Evolutionary conservation across 225 moss, liverwort and hornwort species (phyloP), one percentile per base, ranked within the genome.

Genomic region (Sphagnum tenellum): DNA sequence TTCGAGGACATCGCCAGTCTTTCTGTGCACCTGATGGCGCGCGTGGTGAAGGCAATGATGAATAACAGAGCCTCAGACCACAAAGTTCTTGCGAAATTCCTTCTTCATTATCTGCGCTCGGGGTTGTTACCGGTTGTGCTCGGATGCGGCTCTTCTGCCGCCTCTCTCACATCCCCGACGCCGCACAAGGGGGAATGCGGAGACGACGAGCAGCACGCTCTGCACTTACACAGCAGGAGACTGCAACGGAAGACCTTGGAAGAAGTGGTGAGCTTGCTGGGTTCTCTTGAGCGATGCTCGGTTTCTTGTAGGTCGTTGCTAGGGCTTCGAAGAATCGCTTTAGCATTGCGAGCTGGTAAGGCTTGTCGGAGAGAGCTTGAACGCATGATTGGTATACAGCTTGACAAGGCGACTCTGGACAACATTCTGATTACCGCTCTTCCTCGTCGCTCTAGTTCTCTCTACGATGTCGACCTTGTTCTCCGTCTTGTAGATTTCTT

Each of bases 401-500:
- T 94, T 54, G 93, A 94, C 50, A 90, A 88, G 70, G 93, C 93
- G 3, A 94, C 90, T 3, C 61, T 94, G 55, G 93, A 94, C 56
- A 94, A 88, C 49, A 84, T 94, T 60, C 79, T 94, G 50, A 81
- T 94, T 57, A 86, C 90, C 55, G 79, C 90, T 29, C 77, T 88
- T 63, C 90, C 90, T 50, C 86, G 93, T 8, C 86, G 88, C 70
- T 82, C 88, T 10, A 29, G 29, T 29, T 86, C 89, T 61, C 75
- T 94, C 3, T 94, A 94, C 50, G 93, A 94, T 73, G 93, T 94
- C 29, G 93, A 94, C 66, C 82, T 94, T 13, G 77, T 94, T 59
- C 72, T 94, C 57, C 84, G 90, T 9, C 86, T 94, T 29, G 78
- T 82, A 46, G 90, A 94, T 49, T 80, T 84, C 62, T 94, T 94